These are phyloP conservation scores for Podila epicladia DNA, from an alignment of 192 early-diverging fungal genomes.

Conservation along the genomic window DNA sequence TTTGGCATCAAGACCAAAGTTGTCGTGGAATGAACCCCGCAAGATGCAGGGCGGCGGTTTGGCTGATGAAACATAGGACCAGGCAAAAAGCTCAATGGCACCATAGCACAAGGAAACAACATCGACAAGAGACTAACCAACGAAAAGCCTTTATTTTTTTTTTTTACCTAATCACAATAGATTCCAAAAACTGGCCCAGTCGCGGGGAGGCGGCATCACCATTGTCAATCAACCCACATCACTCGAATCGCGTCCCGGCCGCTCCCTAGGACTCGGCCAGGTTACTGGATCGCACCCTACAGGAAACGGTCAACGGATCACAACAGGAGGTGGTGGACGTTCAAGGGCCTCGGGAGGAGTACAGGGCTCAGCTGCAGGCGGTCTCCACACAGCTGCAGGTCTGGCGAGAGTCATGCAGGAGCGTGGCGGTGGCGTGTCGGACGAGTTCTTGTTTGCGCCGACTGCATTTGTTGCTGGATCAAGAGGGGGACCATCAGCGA, in stretches of 20 bases:
- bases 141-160: not conserved
- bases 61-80: not conserved
- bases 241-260: constrained; percentile 12
- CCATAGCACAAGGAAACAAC: not conserved
- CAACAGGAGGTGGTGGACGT: constrained; percentile 4
- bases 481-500: not conserved
- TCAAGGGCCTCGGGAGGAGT: not conserved
- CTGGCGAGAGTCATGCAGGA: constrained; percentile 50
- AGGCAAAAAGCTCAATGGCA: not conserved
- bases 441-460: constrained; percentile 32
- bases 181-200: constrained; percentile 36
- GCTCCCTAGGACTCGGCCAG: constrained; percentile 18
- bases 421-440: constrained; percentile 36
- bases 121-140: not conserved
- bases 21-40: not conserved
- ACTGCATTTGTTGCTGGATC: not conserved
- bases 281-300: constrained; percentile 17
- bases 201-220: constrained; percentile 24
- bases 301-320: constrained; percentile 11
- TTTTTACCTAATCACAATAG: not conserved
- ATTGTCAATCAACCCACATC: constrained; percentile 26
- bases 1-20: too few species aligned
- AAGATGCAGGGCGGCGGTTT: not conserved
- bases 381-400: constrained; percentile 32
- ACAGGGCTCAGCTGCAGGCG: not conserved